Base-by-base conservation (phyloP, 805 yeast species). In the Saturnispora kantuleensis region DNA sequence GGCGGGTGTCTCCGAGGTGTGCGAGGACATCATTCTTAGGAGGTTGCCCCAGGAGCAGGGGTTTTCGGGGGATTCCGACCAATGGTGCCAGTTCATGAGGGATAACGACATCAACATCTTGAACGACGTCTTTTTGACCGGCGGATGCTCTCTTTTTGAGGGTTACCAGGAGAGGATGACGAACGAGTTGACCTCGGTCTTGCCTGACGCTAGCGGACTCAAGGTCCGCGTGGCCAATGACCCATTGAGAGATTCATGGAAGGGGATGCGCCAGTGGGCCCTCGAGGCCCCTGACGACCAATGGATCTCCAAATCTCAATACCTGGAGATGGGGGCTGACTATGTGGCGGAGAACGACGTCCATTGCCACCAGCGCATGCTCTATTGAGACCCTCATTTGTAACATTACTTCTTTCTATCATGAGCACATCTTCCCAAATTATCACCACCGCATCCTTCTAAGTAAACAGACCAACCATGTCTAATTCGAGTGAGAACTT, bases 241-340 rank as follows among this genome's bases (percentile, higher is more conserved):
- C 58, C 90, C 96, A 2, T 52, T 75, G 1, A 56, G 75, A 29
- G 98, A 90, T 61, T 77, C 97, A 1, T 93, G 98, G 97, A 80
- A 70, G 55, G 98, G 98, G 28, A 88, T 93, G 95, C 79, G 85
- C 10, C 73, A 74, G 55, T 85, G 95, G 84, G 68, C 89, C 5
- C 54, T 55, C 3, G 68, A 73, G 17, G 70, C 63, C 1, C 76
- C 70, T 13, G 61, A 59, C 1, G 54, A 67, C 26, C 52, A 64
- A 2, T 50, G 52, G 52, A 68, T 90, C 18, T 73, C 93, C 0
- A 76, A 71, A 51, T 63, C 71, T 45, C 95, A 89, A 50, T 93
- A 87, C 57, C 82, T 81, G 38, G 98, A 93, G 61, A 76, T 74
- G 69, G 99, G 98, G 0, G 70, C 85, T 0, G 96, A 86, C 45